Base-by-base conservation (phyloP, 805 yeast species). In the Wickerhamomyces sydowiorum region DNA sequence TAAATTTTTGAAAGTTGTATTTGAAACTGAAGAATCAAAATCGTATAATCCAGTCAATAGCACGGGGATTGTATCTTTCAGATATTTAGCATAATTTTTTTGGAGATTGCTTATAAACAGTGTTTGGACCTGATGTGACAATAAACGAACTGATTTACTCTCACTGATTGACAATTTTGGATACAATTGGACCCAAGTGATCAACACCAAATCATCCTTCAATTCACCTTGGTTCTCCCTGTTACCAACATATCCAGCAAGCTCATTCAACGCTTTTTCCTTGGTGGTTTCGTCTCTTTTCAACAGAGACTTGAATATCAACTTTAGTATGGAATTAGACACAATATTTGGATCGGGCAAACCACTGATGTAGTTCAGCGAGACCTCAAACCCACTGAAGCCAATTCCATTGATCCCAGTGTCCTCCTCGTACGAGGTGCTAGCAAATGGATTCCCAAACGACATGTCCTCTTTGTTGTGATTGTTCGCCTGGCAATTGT, bases 271-370 rank as follows among this genome's bases (percentile, higher is more conserved):
- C 1, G 93, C 88, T 56, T 82, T 86, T 51, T 87, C 96, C 55
- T 81, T 85, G 0, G 98, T 91, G n/a, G 78, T 80, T 7, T 82
- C 74, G 54, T 89, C 96, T 55, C 84, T 77, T 61, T 89, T 90
- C 58, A 83, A 58, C 38, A 90, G 61, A 9, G 85, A 77, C 57
- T 85, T 89, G 67, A 89, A 83, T n/a, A 80, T 67, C 10, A 89
- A 66, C 34, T 75, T 73, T 42, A 84, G 60, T 10, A 66, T 64
- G 2, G 82, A 68, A 33, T 78, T 64, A 10, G 64, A 45, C 6
- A 81, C 51, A 12, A 65, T 51, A 36, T 72, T 72, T 8, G 85
- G 77, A 50, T 87, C 91, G 1, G 96, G 95, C 5, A 81, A 60
- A 3, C 93, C 95, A 13, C 84, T 78, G 47, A 87, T 74, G 60